A percentile compares a stretch with the other conserved stretches of the same genome.
Evolutionary conservation across 306 rosid genomes (phyloP).

Genomic region (Leucaena leucocephala): DNA sequence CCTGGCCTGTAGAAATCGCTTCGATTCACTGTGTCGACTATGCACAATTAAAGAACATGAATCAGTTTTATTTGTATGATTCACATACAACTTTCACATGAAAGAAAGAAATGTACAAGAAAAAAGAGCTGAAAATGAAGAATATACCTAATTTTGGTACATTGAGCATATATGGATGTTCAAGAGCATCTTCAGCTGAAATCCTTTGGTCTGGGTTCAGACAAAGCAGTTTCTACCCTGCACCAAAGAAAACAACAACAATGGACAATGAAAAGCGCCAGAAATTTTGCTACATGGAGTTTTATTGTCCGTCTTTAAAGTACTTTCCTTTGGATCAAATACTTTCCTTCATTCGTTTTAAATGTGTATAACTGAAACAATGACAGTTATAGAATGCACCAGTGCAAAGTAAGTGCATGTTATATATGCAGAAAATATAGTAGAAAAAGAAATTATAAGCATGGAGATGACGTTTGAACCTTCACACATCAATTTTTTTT

Average conservation of each 20-base stretch:
- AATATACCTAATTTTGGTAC: background rate
- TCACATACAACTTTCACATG: background rate
- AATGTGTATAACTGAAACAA: too few species aligned
- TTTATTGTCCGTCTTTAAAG: background rate
- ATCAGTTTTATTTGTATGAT: background rate
- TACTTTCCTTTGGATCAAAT: background rate
- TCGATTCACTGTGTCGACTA: background rate
- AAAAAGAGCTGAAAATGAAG: background rate
- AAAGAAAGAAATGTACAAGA: background rate
- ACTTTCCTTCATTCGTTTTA: background rate
- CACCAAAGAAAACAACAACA: background rate
- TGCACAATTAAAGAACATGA: background rate
- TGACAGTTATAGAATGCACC: too few species aligned
- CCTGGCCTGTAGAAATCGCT: background rate
- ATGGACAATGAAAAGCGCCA: background rate
- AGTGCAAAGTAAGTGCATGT: too few species aligned
- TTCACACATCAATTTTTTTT: too few species aligned
- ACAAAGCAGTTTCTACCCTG: conserved; percentile 32
- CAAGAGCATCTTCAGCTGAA: conserved; percentile 32
- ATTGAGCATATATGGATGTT: conserved; percentile 23
- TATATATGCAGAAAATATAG: too few species aligned
- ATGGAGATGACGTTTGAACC: too few species aligned
- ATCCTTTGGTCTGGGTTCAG: conserved; percentile 29
- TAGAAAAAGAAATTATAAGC: too few species aligned
- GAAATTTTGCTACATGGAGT: background rate